These are phyloP conservation scores for Candida mattraensis DNA, from an alignment of 805 yeast genomes.

Conservation along the genomic window DNA sequence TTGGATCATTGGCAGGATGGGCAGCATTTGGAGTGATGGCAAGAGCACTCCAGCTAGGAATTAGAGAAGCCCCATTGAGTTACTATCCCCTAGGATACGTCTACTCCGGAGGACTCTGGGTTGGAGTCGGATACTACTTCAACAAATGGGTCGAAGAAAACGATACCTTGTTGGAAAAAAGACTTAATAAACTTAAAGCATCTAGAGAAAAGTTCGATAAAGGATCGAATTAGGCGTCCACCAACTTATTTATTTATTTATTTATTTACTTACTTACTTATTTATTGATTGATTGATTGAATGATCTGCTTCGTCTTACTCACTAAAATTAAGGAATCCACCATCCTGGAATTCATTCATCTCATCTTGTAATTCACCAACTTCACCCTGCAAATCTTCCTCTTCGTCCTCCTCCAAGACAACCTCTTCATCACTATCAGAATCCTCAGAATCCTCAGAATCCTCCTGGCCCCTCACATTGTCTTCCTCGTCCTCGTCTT, in stretches of 20 bases:
- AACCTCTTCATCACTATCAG: slow-evolving; percentile 5
- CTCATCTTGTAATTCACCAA: slow-evolving; percentile 14
- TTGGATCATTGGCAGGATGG: slow-evolving; percentile 36
- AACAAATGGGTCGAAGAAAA: slow-evolving; percentile 39
- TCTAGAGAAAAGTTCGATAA: slow-evolving; percentile 34
- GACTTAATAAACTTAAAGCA: slow-evolving; percentile 38
- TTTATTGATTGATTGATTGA: slow-evolving; percentile 2
- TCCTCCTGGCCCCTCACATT: slow-evolving; percentile 11
- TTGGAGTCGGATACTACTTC: slow-evolving; percentile 41
- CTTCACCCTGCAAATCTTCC: slow-evolving; percentile 16
- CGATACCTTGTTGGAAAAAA: slow-evolving; percentile 37
- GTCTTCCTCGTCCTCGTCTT: slow-evolving; percentile 17
- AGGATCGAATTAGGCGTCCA: slow-evolving; percentile 17
- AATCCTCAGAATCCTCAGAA: slow-evolving; percentile 4
- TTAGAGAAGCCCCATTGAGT: slow-evolving; percentile 40
- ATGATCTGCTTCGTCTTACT: slow-evolving; percentile 2
- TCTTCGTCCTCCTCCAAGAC: slow-evolving; percentile 17
- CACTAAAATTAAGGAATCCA: slow-evolving; percentile 9
- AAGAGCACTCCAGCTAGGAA: slow-evolving; percentile 46
- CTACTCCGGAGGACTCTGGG: slow-evolving; percentile 45
- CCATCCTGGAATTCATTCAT: slow-evolving; percentile 19
- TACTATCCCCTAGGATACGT: slow-evolving; percentile 41
- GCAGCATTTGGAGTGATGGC: slow-evolving; percentile 39
- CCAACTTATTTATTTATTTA: too few species aligned
- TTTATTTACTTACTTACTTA: slow-evolving; percentile 11